Base-by-base conservation (phyloP, 192 early-diverging fungal species). In the Glomus cerebriforme region DNA sequence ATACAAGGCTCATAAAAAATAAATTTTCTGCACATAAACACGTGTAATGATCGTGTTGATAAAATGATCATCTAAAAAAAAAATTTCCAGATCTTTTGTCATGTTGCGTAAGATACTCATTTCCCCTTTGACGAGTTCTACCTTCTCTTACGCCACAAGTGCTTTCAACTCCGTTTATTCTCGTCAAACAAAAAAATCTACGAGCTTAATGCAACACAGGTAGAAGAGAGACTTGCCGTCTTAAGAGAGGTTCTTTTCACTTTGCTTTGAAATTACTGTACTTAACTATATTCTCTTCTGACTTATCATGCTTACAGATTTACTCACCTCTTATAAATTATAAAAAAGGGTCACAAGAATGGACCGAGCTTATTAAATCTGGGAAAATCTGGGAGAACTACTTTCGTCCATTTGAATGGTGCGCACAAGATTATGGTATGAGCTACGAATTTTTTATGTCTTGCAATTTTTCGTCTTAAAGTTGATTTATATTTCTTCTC, bases 381-480 rank as follows among this genome's bases (percentile, higher is more conserved):
- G 67, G 67, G 67, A 69, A 69, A 24, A 0, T 77, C 17, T 77
- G 62, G 75, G 39, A 77, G 24, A 29, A 62, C 15, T 65, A 47
- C 29, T 75, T 75, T 75, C 59, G 31, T 60, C 67, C 3, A 15
- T 37, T 69, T 69, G 34, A 69, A 39, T 39, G 31, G 31, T 10
- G 22, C 7, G 67, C 67, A 69, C 67, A 32, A 19, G 67, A 75
- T 75, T 75, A 75, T 60, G 15, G 73, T 75, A 62, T 75, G 62
- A 59, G 22, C 19, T 59, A 15, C 37, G 43, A 45, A 45, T 45
- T 45, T 45, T 45, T 45, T 45, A 45, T 12, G 9, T 5, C 3
- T 45, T 10, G 9, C 43, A 45, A 45, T 45, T 45, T 45, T 45
- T 45, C 43, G 9, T 7, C 43, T 45, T 10, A 45, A 45, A 45